phyloP scores from a whole-genome alignment of 805 yeast genomes.

The Sugiyamaella smithiae region DNA sequence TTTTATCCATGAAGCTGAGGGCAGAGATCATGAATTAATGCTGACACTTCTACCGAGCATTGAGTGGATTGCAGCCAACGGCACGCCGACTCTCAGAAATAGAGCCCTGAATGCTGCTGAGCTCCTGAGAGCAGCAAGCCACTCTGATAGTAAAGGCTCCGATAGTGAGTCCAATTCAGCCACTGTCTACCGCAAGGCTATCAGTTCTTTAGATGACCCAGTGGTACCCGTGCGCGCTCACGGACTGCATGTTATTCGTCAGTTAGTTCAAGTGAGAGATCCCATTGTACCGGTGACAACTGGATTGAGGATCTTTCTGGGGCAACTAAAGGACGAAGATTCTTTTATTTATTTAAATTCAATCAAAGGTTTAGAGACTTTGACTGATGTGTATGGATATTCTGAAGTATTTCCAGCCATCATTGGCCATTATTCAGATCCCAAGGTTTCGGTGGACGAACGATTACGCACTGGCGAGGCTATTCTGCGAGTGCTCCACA shows the following conservation, averaged over 20 bases:
- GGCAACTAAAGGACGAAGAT: constrained; percentile 70
- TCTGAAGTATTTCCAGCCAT: constrained; percentile 38
- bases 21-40: constrained; percentile 17
- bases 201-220: constrained; percentile 69
- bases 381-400: constrained; percentile 47
- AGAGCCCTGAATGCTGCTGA: constrained; percentile 25
- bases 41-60: constrained; percentile 20
- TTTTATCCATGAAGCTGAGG: constrained; percentile 28
- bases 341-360: constrained; percentile 85
- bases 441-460: constrained; percentile 52
- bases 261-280: constrained; percentile 51
- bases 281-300: constrained; percentile 47
- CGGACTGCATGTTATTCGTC: constrained; percentile 66
- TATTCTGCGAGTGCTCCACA: constrained; percentile 54
- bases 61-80: constrained; percentile 17
- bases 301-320: constrained; percentile 59
- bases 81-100: constrained; percentile 17
- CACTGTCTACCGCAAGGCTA: constrained; percentile 50
- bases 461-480: constrained; percentile 83
- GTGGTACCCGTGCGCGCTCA: constrained; percentile 82
- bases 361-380: constrained; percentile 68
- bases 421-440: constrained; percentile 37
- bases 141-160: constrained; percentile 3
- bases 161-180: constrained; percentile 5
- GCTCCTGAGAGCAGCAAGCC: constrained; percentile 16